phyloP scores from a whole-genome alignment of 495 filamentous ascomycete genomes.

The Penicillium samsonianum region DNA sequence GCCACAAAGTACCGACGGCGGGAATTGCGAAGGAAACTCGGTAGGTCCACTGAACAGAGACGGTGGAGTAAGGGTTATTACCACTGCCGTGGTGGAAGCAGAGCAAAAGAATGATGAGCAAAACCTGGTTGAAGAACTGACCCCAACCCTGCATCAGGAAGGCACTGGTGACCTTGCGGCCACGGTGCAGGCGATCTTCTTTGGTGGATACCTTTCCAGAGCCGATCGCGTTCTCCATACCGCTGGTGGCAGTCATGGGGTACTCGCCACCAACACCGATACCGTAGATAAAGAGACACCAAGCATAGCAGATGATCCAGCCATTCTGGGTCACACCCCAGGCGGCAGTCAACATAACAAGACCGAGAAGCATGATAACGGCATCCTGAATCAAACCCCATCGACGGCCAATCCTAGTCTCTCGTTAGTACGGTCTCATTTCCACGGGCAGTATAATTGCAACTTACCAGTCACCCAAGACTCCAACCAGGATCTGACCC shows the following conservation, averaged over 20 bases:
- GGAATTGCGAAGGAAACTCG: conserved; percentile 82
- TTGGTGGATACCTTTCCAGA: conserved; percentile 83
- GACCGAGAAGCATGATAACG: conserved; percentile 85
- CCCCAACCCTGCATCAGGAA: conserved; percentile 99
- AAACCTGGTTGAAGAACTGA: conserved; percentile 84
- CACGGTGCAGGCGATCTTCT: conserved; percentile 89
- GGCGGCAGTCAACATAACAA: conserved; percentile 81
- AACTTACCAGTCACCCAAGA: conserved; percentile 58
- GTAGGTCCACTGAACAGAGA: conserved; percentile 79
- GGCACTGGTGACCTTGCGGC: conserved; percentile 86
- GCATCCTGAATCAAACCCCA: conserved; percentile 94
- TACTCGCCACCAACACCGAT: conserved; percentile 93
- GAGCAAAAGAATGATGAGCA: conserved; percentile 78
- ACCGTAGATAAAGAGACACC: conserved; percentile 87
- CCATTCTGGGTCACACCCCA: conserved; percentile 83
- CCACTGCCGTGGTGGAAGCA: conserved; percentile 76
- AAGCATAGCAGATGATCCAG: conserved; percentile 91
- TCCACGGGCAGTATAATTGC: background rate
- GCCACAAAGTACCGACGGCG: conserved; percentile 85
- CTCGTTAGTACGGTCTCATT: background rate
- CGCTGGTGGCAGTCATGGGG: conserved; percentile 91
- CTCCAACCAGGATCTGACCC: conserved; percentile 76
- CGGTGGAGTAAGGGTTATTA: conserved; percentile 68
- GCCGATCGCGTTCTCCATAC: conserved; percentile 87
- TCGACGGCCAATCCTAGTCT: conserved; percentile 71